These are phyloP conservation scores for Agastache rugosa DNA, from an alignment of 257 asterid species.

Conservation along the genomic window DNA sequence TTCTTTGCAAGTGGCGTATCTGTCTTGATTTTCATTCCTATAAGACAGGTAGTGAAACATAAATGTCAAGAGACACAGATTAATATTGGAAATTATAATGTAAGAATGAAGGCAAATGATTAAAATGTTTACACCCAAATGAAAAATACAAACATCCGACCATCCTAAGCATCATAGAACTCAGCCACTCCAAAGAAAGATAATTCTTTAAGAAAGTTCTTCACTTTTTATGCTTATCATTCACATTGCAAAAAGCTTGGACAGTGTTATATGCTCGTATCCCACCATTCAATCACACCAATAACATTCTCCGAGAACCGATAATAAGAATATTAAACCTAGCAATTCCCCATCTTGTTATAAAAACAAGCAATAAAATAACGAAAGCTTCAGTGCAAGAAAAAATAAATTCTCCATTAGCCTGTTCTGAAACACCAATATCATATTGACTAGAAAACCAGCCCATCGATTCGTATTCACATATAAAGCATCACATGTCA, in stretches of 20 bases:
- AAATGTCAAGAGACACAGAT: constrained; percentile 12
- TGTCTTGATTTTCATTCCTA: constrained; percentile 98
- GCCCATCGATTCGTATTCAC: background rate
- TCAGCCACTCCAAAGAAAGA: background rate
- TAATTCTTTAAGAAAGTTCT: background rate
- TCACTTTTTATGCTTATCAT: background rate
- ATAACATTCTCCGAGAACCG: background rate
- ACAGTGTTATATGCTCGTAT: background rate
- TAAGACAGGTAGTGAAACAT: constrained; percentile 12
- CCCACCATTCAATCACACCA: constrained; percentile 8
- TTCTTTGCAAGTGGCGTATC: constrained; percentile 94
- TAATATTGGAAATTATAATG: background rate
- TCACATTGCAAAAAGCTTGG: background rate
- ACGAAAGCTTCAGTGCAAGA: background rate
- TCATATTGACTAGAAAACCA: constrained; percentile 6
- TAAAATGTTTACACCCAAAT: constrained; percentile 13
- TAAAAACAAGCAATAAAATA: background rate
- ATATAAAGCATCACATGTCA: background rate
- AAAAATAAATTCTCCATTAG: background rate
- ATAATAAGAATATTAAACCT: background rate
- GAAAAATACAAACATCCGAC: background rate
- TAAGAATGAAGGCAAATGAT: background rate
- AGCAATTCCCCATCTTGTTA: background rate
- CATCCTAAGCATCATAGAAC: background rate
- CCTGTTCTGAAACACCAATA: constrained; percentile 9